Conservation (phyloP, 495 filamentous ascomycete genomes). For the Aspergillus diversus region DNA sequence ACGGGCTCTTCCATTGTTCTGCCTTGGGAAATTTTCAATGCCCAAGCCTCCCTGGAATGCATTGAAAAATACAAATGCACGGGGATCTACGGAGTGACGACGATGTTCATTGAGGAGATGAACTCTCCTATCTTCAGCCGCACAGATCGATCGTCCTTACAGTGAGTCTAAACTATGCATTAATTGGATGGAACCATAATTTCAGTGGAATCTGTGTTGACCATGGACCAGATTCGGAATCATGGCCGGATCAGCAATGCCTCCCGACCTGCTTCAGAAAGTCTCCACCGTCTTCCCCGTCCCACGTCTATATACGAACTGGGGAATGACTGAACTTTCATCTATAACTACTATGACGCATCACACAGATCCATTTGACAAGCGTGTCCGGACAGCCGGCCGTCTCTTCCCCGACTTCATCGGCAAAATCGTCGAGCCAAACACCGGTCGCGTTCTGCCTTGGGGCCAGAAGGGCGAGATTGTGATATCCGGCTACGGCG, state of each 20-base stretch:
- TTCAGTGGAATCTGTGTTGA: neutral
- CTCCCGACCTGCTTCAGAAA: neutral
- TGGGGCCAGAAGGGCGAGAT: neutral
- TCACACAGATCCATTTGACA: neutral
- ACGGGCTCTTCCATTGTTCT: slow-evolving; percentile 45
- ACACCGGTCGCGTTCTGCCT: neutral
- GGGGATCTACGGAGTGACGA: slow-evolving; percentile 13
- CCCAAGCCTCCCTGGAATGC: slow-evolving; percentile 12
- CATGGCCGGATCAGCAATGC: neutral
- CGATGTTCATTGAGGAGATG: slow-evolving; percentile 5
- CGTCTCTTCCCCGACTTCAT: neutral
- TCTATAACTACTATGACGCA: slow-evolving; percentile 67
- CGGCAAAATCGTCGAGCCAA: neutral
- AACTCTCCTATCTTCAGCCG: neutral
- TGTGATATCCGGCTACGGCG: neutral
- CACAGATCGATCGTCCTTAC: neutral
- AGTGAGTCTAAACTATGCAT: neutral
- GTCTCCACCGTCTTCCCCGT: neutral
- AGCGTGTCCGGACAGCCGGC: neutral
- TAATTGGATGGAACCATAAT: too few relatives aligned
- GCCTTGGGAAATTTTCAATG: slow-evolving; percentile 27
- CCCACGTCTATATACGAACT: neutral
- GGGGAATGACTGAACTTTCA: slow-evolving; percentile 54
- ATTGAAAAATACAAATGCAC: slow-evolving; percentile 11
- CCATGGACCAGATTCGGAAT: neutral